Evolutionary conservation across 2,329 filamentous ascomycete genomes (phyloP).

Genomic region (Plenodomus lindquistii): DNA sequence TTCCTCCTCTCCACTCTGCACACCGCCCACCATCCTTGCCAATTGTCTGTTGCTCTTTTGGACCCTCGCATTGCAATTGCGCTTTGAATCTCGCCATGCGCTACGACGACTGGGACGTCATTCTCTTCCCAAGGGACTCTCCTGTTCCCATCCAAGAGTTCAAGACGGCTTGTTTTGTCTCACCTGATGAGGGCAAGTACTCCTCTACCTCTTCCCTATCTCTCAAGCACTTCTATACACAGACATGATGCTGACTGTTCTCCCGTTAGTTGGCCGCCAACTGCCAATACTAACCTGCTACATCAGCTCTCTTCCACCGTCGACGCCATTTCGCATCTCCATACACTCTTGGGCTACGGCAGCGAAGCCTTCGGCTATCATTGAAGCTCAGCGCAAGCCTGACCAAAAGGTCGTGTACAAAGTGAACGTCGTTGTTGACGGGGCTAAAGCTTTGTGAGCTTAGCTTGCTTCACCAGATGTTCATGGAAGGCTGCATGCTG

Average conservation of each 20-base stretch:
- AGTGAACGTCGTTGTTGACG: conserved; percentile 36
- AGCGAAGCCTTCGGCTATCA: conserved; percentile 28
- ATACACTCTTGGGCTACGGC: conserved; percentile 38
- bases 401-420: conserved; percentile 33
- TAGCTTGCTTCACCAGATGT: background rate
- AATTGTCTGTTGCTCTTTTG: conserved; percentile 22
- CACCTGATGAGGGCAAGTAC: conserved; percentile 51
- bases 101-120: conserved; percentile 83
- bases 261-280: conserved; percentile 31
- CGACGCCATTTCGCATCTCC: conserved; percentile 41
- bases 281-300: conserved; percentile 39
- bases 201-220: background rate
- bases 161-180: conserved; percentile 74
- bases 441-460: conserved; percentile 34
- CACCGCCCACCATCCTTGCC: conserved; percentile 6
- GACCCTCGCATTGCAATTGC: conserved; percentile 16
- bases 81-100: conserved; percentile 63
- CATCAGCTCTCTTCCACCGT: conserved; percentile 28
- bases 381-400: conserved; percentile 29
- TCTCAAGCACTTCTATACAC: background rate
- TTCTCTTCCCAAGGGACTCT: conserved; percentile 71
- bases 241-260: conserved; percentile 1
- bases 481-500: conserved; percentile 23
- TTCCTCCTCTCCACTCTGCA: conserved; percentile 6
- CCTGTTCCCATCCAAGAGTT: conserved; percentile 80